Conservation (phyloP, 768 basidiomycete species). For the Rhizopogon rudus region DNA sequence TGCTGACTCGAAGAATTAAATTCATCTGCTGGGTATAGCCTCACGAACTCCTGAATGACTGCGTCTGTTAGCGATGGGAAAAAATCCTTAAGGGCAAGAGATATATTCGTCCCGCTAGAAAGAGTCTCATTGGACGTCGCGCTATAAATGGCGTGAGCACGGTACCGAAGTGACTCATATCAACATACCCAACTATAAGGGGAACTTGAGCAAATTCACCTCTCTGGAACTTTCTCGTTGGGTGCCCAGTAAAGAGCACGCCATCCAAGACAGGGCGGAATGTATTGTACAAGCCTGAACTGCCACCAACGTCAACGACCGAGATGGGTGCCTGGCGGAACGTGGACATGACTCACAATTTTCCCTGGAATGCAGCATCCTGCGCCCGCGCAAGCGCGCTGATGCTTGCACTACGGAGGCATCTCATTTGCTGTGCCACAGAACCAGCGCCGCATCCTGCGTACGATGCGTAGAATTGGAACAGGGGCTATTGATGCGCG, state of each 20-base stretch:
- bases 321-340: not conserved
- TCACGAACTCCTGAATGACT: slow-evolving; percentile 34
- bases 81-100: slow-evolving; percentile 31
- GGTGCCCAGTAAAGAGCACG: slow-evolving; percentile 43
- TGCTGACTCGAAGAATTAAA: slow-evolving; percentile 39
- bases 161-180: not conserved
- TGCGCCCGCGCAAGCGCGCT: slow-evolving; percentile 51
- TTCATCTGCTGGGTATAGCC: slow-evolving; percentile 37
- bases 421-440: slow-evolving; percentile 33
- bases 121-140: slow-evolving; percentile 59
- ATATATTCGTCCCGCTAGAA: slow-evolving; percentile 35
- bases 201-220: slow-evolving; percentile 48
- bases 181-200: slow-evolving; percentile 51
- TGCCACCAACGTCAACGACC: slow-evolving; percentile 9
- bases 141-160: slow-evolving; percentile 18
- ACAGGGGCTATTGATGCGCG: slow-evolving; percentile 36
- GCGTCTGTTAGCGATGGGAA: slow-evolving; percentile 41
- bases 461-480: slow-evolving; percentile 42
- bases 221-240: slow-evolving; percentile 38
- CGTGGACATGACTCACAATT: slow-evolving; percentile 32
- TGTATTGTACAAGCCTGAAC: slow-evolving; percentile 37
- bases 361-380: slow-evolving; percentile 36
- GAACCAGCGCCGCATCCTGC: slow-evolving; percentile 45
- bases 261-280: slow-evolving; percentile 58
- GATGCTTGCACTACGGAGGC: slow-evolving; percentile 45